A percentile compares a stretch with the other conserved stretches of the same genome.
These are phyloP conservation scores for Pseudomassariella vexata DNA, from an alignment of 2,329 filamentous ascomycete species.

Conservation along the genomic window DNA sequence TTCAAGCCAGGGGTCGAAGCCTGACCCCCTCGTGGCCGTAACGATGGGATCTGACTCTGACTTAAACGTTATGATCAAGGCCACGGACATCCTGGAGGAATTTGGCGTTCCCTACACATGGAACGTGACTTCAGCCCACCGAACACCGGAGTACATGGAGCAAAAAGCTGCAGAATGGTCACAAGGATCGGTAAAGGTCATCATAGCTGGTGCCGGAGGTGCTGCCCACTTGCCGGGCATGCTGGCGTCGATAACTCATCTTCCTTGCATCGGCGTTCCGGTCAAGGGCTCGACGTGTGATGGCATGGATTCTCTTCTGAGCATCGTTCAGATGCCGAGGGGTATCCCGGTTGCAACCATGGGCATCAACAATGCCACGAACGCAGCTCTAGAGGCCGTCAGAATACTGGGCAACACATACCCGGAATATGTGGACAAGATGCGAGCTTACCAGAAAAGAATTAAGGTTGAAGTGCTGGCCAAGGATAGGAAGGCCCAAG, in stretches of 20 bases:
- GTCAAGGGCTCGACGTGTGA: slow-evolving; percentile 70
- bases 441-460: slow-evolving; percentile 55
- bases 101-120: slow-evolving; percentile 68
- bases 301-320: slow-evolving; percentile 64
- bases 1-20: slow-evolving; percentile 22
- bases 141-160: slow-evolving; percentile 66
- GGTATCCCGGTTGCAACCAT: slow-evolving; percentile 71
- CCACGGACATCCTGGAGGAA: slow-evolving; percentile 59
- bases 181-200: slow-evolving; percentile 61
- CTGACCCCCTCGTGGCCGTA: slow-evolving; percentile 61
- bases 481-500: slow-evolving; percentile 53
- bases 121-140: slow-evolving; percentile 75
- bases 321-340: slow-evolving; percentile 73
- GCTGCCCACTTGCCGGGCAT: slow-evolving; percentile 73
- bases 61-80: slow-evolving; percentile 60
- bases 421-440: slow-evolving; percentile 45
- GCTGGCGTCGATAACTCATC: slow-evolving; percentile 62
- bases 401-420: slow-evolving; percentile 59
- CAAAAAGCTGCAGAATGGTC: slow-evolving; percentile 59
- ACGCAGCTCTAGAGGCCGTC: slow-evolving; percentile 67
- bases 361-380: slow-evolving; percentile 75
- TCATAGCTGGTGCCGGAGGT: slow-evolving; percentile 72
- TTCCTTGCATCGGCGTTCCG: slow-evolving; percentile 74
- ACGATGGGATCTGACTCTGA: slow-evolving; percentile 85
- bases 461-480: slow-evolving; percentile 59